Conservation (phyloP, 805 yeast species). For the Candida yuanshanica region DNA sequence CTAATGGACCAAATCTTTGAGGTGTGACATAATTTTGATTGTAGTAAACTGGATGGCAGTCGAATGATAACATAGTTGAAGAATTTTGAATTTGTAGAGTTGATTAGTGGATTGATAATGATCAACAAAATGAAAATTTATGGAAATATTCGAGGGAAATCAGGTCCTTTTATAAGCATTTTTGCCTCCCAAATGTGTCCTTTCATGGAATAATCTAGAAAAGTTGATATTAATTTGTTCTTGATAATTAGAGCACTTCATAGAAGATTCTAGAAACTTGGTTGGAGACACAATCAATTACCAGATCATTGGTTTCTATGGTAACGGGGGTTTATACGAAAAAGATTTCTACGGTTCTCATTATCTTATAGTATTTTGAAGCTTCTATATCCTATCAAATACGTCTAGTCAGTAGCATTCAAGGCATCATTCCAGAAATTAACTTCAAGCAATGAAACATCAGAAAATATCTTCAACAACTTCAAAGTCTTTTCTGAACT, state of each 20-base stretch:
- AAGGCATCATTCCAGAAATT: slow-evolving; percentile 60
- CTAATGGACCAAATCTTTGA: slow-evolving; percentile 2
- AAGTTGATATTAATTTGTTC: neutral
- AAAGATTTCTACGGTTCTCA: no score
- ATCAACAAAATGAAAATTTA: neutral
- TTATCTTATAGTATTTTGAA: no score
- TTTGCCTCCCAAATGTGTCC: neutral
- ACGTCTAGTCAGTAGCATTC: neutral
- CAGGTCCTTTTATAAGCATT: neutral
- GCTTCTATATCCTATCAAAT: no score
- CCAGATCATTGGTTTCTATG: no score
- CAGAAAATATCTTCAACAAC: slow-evolving; percentile 51
- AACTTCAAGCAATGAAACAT: slow-evolving; percentile 56
- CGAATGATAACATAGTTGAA: slow-evolving; percentile 12
- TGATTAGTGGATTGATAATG: neutral
- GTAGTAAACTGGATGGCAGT: slow-evolving; percentile 4
- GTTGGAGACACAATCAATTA: no score
- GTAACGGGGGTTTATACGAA: no score
- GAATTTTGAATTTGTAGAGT: neutral
- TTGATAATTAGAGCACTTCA: neutral
- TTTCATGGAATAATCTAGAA: neutral
- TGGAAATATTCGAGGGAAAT: neutral
- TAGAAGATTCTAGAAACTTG: neutral
- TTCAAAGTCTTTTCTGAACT: slow-evolving; percentile 41
- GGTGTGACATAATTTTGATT: slow-evolving; percentile 1